phyloP scores from a whole-genome alignment of 768 basidiomycete genomes.

The Pisolithus tinctorius region DNA sequence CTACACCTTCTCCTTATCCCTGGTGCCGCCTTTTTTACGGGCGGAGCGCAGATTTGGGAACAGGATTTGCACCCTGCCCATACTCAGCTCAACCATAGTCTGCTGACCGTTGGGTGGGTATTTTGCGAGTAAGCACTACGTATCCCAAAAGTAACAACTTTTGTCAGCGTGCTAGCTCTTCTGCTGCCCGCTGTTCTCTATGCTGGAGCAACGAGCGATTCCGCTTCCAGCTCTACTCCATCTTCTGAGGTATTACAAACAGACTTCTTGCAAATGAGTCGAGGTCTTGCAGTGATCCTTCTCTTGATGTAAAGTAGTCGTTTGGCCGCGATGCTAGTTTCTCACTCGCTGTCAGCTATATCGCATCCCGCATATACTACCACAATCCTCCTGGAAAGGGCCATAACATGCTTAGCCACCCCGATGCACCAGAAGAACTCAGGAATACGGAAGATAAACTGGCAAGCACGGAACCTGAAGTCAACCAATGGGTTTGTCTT shows the following conservation, averaged over 20 bases:
- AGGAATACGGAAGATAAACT: slow-evolving; percentile 26
- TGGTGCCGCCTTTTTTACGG: slow-evolving; percentile 63
- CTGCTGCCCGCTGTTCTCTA: slow-evolving; percentile 66
- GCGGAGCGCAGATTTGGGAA: slow-evolving; percentile 59
- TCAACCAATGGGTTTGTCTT: slow-evolving; percentile 60
- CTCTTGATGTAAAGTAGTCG: slow-evolving; percentile 43
- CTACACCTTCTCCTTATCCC: slow-evolving; percentile 68
- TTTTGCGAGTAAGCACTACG: background rate
- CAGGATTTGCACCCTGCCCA: slow-evolving; percentile 64
- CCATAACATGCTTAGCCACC: slow-evolving; percentile 34
- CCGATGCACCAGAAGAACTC: slow-evolving; percentile 36
- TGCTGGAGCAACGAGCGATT: slow-evolving; percentile 26
- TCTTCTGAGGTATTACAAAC: slow-evolving; percentile 35
- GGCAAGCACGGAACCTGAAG: slow-evolving; percentile 38
- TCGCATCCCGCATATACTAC: slow-evolving; percentile 61
- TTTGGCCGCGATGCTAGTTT: background rate
- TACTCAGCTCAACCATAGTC: slow-evolving; percentile 60
- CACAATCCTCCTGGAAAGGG: slow-evolving; percentile 64
- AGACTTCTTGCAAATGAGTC: slow-evolving; percentile 54
- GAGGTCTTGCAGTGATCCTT: slow-evolving; percentile 58
- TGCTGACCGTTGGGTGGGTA: slow-evolving; percentile 61
- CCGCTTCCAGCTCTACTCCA: background rate
- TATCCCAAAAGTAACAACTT: background rate
- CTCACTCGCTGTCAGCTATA: slow-evolving; percentile 38
- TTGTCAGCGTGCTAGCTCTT: slow-evolving; percentile 50